Base-by-base conservation (phyloP, 2,329 filamentous ascomycete genomes). In the Aureobasidium vineae region DNA sequence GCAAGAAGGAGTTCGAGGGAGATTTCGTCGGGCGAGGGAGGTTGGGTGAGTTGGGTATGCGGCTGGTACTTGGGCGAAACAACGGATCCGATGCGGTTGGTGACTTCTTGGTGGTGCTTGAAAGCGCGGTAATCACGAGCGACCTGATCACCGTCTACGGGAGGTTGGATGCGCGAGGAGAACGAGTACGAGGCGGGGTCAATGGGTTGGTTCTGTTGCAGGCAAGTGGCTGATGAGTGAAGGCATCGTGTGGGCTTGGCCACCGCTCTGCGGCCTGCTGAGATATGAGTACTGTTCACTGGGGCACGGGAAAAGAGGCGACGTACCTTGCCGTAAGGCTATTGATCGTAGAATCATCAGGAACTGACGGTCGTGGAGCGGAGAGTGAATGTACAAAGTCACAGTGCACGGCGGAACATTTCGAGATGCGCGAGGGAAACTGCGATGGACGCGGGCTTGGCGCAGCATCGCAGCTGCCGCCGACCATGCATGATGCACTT, bases 1-100 rank as follows among this genome's bases (percentile, higher is more conserved):
- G 92, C 91, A 82, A 97, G 88, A 69, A 99, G 86, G 69, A 97
- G 85, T 81, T 97, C 93, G 68, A 99, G 87, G 56, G 92, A 93
- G 68, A 98, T 85, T 74, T 97, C 90, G 75, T 88, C 83, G 28
- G 92, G 89, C 45, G 79, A 79, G 1, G 92, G 92, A 3, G 95
- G 93, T 74, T 92, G 84, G 67, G 79, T 81, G 69, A 93, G 80
- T 65, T 96, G 80, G 65, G 86, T 81, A 70, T 85, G 82, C 3
- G 90, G 89, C 68, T 84, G 77, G 78, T 94, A 93, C 67, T 84
- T 82, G 49, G 80, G 79, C 66, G 71, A 71, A 49, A 81, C 70
- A 50, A 72, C 68, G 31, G 76, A 73, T 47, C 81, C 81, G 10
- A 83, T 69, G 23, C 74, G 69, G 19, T 71, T 70, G 31, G 75